These are phyloP conservation scores for Barnettozyma vustinii DNA, from an alignment of 805 yeast genomes.

Conservation along the genomic window DNA sequence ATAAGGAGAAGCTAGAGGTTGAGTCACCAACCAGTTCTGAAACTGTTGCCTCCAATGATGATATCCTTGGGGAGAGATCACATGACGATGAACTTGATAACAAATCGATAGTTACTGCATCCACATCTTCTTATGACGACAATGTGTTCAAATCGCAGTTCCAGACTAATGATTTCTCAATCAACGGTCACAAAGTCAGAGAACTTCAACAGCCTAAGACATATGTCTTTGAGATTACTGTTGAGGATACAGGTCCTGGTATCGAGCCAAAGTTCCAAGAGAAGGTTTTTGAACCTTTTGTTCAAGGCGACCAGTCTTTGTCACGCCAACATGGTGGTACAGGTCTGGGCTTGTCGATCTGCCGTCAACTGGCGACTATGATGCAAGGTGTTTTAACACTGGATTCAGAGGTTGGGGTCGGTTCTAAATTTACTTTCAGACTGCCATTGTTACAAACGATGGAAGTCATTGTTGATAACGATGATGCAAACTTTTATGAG, in stretches of 20 bases:
- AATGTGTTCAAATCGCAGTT: constrained; percentile 39
- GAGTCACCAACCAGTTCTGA: constrained; percentile 11
- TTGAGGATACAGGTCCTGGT: constrained; percentile 92
- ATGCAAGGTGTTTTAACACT: constrained; percentile 84
- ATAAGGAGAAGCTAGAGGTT: not conserved
- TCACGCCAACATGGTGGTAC: constrained; percentile 94
- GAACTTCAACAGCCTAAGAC: constrained; percentile 25
- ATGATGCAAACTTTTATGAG: constrained; percentile 42
- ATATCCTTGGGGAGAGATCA: constrained; percentile 7
- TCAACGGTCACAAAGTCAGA: constrained; percentile 18
- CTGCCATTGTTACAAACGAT: constrained; percentile 63
- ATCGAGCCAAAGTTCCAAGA: constrained; percentile 77
- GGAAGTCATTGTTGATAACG: constrained; percentile 26
- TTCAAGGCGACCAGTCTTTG: constrained; percentile 93
- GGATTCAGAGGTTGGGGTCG: constrained; percentile 70
- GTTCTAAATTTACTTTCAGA: constrained; percentile 77
- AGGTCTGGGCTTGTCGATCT: constrained; percentile 85
- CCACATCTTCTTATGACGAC: constrained; percentile 37
- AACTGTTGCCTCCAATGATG: constrained; percentile 10
- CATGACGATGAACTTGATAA: constrained; percentile 14
- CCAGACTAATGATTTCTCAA: constrained; percentile 24
- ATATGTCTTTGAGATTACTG: constrained; percentile 56
- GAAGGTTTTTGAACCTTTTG: constrained; percentile 91
- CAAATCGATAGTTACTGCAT: constrained; percentile 18
- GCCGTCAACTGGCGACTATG: constrained; percentile 83